Percentiles rank a stretch among this genome's conserved stretches.
These are phyloP conservation scores for Kwoniella dendrophila DNA, from an alignment of 768 basidiomycete genomes.

Conservation along the genomic window DNA sequence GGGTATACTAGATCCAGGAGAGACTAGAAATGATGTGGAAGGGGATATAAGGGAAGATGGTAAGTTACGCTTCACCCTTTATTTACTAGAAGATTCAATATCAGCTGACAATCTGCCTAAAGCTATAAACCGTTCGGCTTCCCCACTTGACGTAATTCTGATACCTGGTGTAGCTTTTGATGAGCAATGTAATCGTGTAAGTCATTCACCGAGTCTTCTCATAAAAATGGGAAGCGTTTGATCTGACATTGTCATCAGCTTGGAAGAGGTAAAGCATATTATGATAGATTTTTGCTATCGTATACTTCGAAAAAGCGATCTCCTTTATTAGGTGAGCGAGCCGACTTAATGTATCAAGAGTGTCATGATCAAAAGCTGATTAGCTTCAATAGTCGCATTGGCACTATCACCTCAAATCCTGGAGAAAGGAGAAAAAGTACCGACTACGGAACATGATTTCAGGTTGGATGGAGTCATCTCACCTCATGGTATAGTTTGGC, in stretches of 20 bases:
- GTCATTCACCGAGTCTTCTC: constrained; percentile 8
- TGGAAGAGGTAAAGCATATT: constrained; percentile 49
- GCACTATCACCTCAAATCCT: constrained; percentile 41
- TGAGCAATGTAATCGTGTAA: constrained; percentile 42
- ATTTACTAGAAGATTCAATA: too few species aligned
- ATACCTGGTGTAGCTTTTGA: constrained; percentile 52
- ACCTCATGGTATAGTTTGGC: constrained; percentile 34
- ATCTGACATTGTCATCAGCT: constrained; percentile 26
- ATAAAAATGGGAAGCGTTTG: not conserved
- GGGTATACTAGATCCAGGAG: constrained; percentile 48
- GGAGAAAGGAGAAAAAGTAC: constrained; percentile 29
- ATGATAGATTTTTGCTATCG: constrained; percentile 39
- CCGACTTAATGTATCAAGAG: not conserved
- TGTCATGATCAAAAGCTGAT: not conserved
- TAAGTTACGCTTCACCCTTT: constrained; percentile 17
- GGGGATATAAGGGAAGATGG: constrained; percentile 31
- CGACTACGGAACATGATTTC: constrained; percentile 42
- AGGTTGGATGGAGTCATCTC: constrained; percentile 42
- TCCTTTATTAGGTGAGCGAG: constrained; percentile 37
- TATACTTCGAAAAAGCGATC: constrained; percentile 25
- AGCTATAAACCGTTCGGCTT: constrained; percentile 19
- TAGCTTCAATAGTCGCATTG: constrained; percentile 34
- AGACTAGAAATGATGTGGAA: constrained; percentile 25
- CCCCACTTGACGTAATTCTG: constrained; percentile 42
- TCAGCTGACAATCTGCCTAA: too few species aligned